Base-by-base conservation (phyloP, 108 stramenopile genomes). In the Halocafeteria seosinensis region DNA sequence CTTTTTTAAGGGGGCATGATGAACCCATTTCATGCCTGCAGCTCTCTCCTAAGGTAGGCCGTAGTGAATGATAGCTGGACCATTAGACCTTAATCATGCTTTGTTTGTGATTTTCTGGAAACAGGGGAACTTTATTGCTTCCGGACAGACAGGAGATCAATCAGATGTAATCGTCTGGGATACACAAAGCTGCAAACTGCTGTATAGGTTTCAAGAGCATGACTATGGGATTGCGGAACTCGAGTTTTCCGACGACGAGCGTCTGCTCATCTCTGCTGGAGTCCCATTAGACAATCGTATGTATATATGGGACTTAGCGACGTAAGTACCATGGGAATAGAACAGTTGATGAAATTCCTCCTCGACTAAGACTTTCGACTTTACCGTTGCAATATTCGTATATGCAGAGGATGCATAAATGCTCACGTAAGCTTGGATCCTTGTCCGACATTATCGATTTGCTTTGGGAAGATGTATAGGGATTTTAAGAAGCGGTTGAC, bases 401-500 rank as follows among this genome's bases (percentile, higher is more conserved):
- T n/a, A n/a, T n/a, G n/a, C n/a, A n/a, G n/a, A n/a, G n/a, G n/a
- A n/a, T n/a, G n/a, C n/a, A n/a, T n/a, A n/a, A n/a, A n/a, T n/a
- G n/a, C n/a, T n/a, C n/a, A n/a, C n/a, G n/a, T n/a, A n/a, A n/a
- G n/a, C n/a, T n/a, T n/a, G n/a, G n/a, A 26, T 21, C 57, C 57
- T 12, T 24, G 5, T 17, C 12, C 25, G 34, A 30, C 57, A 11
- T 36, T 23, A 21, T 8, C 2, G 13, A 2, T 59, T 17, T 17
- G 2, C 2, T 26, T 30, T 17, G 57, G 27, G 5, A 35, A 35
- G 1, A 17, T 8, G 27, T 17, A 21, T 1, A 8, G n/a, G 28
- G 78, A 83, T 35, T 55, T 83, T 34, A 83, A 83, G 73, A 66
- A 78, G 26, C 34, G 81, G 0, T 70, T 78, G 59, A 82, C 81